Evolutionary conservation across 1,284 basidiomycete genomes (phyloP).

Genomic region (Malassezia obtusa): DNA sequence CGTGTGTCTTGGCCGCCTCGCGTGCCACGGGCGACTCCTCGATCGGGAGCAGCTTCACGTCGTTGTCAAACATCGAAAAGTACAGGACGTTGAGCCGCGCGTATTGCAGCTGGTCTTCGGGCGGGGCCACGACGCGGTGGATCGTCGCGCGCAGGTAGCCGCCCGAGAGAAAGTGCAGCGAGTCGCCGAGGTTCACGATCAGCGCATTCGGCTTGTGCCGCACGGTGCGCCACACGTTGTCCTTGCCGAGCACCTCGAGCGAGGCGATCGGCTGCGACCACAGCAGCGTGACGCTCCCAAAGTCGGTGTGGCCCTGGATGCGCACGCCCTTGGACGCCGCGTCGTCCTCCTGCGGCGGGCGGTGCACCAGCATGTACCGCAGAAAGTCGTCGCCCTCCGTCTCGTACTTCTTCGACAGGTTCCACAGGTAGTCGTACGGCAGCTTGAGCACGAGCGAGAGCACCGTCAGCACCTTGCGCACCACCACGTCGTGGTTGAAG

Average conservation of each 20-base stretch:
- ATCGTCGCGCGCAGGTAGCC: conserved; percentile 48
- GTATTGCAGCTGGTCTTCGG: conserved; percentile 49
- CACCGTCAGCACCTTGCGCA: conserved; percentile 49
- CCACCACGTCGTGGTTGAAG: conserved; percentile 46
- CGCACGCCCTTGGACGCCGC: conserved; percentile 46
- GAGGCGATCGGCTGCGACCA: conserved; percentile 50
- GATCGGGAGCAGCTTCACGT: conserved; percentile 41
- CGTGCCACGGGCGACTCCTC: conserved; percentile 38
- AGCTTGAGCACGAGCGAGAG: conserved; percentile 50
- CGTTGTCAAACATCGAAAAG: conserved; percentile 49
- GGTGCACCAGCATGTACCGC: conserved; percentile 50
- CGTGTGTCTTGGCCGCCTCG: conserved; percentile 20
- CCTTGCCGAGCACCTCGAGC: conserved; percentile 49
- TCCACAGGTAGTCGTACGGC: conserved; percentile 50
- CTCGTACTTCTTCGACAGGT: conserved; percentile 49
- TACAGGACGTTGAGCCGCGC: conserved; percentile 48
- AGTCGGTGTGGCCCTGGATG: conserved; percentile 51
- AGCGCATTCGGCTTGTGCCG: conserved; percentile 47
- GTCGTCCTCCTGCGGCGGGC: conserved; percentile 41
- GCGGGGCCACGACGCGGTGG: conserved; percentile 50
- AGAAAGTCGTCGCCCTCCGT: conserved; percentile 49
- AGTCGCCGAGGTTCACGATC: conserved; percentile 42
- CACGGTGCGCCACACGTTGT: conserved; percentile 49
- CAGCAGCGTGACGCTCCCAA: conserved; percentile 49
- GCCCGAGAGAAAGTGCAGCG: conserved; percentile 36